These are phyloP conservation scores for Rhamnella rubrinervis DNA, from an alignment of 331 rosid genomes.

Conservation along the genomic window DNA sequence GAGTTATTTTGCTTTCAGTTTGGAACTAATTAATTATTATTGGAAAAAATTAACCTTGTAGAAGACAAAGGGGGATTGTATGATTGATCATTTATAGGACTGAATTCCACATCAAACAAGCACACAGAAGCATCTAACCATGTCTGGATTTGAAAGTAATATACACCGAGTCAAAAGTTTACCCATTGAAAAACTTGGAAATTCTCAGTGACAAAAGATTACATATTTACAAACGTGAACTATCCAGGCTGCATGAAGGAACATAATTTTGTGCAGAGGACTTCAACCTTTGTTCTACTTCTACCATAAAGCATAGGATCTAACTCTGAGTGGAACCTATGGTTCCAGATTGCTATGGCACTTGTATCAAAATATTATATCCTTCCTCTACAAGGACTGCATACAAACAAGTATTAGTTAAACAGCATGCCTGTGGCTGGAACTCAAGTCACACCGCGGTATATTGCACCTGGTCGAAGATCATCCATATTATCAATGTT, in stretches of 20 bases:
- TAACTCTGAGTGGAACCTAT: conserved; percentile 21
- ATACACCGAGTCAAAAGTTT: not conserved
- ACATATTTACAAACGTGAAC: conserved; percentile 38
- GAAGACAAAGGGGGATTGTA: too few species aligned
- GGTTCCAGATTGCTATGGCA: conserved; percentile 18
- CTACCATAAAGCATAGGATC: conserved; percentile 19
- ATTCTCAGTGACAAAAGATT: conserved; percentile 9
- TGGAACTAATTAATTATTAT: too few species aligned
- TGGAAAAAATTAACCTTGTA: too few species aligned
- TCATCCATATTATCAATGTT: conserved; percentile 86
- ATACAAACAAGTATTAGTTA: not conserved
- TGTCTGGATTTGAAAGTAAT: too few species aligned
- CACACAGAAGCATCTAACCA: not conserved
- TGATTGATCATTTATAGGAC: too few species aligned
- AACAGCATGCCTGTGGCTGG: not conserved
- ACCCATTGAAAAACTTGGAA: conserved; percentile 1
- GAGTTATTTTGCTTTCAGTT: too few species aligned
- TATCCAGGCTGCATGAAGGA: conserved; percentile 11
- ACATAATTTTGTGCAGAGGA: not conserved
- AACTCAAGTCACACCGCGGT: conserved; percentile 74
- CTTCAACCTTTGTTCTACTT: conserved; percentile 1
- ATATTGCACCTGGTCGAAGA: conserved; percentile 83
- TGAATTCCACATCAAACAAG: not conserved
- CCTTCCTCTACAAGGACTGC: not conserved
- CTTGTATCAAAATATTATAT: too few species aligned